phyloP scores from a whole-genome alignment of 2,329 filamentous ascomycete genomes.

The Fusarium subtropicale region DNA sequence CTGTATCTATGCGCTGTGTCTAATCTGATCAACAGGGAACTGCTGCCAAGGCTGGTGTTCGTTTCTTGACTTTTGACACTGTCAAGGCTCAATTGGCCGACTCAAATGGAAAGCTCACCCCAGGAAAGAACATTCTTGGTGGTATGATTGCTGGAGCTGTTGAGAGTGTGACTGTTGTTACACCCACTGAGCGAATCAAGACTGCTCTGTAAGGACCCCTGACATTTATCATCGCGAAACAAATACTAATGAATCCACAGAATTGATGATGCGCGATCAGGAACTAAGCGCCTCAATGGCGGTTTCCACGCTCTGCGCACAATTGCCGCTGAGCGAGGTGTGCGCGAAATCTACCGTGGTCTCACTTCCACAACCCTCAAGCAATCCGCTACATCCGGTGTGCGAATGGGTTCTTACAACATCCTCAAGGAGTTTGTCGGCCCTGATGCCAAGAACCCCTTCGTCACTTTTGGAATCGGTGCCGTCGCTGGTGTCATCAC shows the following conservation, averaged over 20 bases:
- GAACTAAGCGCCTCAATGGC: constrained; percentile 45
- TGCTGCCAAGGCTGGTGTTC: constrained; percentile 72
- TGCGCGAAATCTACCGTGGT: constrained; percentile 58
- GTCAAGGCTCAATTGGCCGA: constrained; percentile 69
- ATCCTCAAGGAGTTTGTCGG: constrained; percentile 53
- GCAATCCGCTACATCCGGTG: constrained; percentile 60
- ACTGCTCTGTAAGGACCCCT: constrained; percentile 63
- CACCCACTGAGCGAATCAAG: constrained; percentile 75
- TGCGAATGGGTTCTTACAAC: constrained; percentile 63
- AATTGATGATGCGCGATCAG: constrained; percentile 53
- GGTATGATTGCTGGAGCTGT: constrained; percentile 73
- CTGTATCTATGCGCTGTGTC: accelerated
- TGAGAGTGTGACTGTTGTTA: constrained; percentile 73
- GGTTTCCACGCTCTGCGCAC: constrained; percentile 49
- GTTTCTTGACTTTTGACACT: constrained; percentile 74
- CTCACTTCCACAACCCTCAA: constrained; percentile 60
- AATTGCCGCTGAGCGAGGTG: constrained; percentile 55
- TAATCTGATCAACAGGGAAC: constrained; percentile 56
- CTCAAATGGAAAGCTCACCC: constrained; percentile 67
- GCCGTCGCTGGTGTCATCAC: constrained; percentile 70
- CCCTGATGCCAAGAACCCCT: constrained; percentile 40
- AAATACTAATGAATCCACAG: constrained; percentile 17
- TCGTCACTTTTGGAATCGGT: constrained; percentile 70
- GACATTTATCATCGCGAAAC: accelerated
- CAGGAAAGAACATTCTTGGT: constrained; percentile 67